A percentile compares a stretch with the other conserved stretches of the same genome.
phyloP scores from a whole-genome alignment of 768 basidiomycete genomes.

The Leccinum ochraceum region DNA sequence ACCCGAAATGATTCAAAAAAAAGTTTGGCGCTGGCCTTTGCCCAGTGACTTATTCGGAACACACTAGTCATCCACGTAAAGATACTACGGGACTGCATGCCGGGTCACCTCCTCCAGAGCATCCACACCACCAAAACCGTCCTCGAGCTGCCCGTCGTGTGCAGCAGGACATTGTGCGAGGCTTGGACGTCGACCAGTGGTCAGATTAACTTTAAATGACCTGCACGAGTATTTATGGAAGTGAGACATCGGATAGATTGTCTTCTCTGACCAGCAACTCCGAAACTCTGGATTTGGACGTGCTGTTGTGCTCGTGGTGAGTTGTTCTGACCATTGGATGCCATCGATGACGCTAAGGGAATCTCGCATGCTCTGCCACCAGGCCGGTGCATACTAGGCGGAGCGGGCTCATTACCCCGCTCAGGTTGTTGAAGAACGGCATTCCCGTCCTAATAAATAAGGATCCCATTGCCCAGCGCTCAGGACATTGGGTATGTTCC shows the following conservation, averaged over 20 bases:
- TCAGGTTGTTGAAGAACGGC: constrained; percentile 41
- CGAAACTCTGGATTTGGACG: neutral
- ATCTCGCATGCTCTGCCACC: neutral
- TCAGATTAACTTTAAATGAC: neutral
- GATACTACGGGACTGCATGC: neutral
- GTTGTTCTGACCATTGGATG: neutral
- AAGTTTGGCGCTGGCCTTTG: no score
- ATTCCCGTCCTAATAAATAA: constrained; percentile 55
- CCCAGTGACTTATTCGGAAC: no score
- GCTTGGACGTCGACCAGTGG: neutral
- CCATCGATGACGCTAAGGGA: neutral
- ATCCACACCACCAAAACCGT: neutral
- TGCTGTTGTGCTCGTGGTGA: constrained; percentile 21
- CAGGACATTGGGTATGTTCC: constrained; percentile 38
- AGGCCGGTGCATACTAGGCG: constrained; percentile 32
- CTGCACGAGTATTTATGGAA: neutral
- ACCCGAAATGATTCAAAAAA: no score
- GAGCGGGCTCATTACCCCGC: constrained; percentile 33
- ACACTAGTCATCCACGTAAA: neutral
- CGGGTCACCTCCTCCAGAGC: neutral
- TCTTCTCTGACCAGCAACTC: no score
- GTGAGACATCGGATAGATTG: no score
- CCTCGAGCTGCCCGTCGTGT: neutral
- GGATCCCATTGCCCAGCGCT: constrained; percentile 39
- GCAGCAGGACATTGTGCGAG: neutral